Evolutionary conservation across 768 basidiomycete genomes (phyloP).

Genomic region (Russula abietina): DNA sequence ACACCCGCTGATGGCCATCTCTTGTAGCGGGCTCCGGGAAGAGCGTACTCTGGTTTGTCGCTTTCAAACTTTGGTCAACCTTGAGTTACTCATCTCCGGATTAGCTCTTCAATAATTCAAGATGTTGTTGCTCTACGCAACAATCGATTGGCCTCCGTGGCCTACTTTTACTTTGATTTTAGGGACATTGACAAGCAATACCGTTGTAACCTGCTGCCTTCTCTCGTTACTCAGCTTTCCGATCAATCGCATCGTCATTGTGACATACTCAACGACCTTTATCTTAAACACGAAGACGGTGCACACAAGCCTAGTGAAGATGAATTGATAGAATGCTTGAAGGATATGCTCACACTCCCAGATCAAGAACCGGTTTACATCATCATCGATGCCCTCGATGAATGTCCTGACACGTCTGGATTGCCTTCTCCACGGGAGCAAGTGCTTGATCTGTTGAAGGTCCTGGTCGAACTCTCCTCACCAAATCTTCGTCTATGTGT

Average conservation of each 20-base stretch:
- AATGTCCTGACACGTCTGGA: background rate
- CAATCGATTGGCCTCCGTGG: background rate
- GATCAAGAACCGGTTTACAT: background rate
- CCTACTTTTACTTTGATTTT: background rate
- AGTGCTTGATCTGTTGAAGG: background rate
- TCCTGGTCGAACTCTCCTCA: background rate
- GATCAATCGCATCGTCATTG: background rate
- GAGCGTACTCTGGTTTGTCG: background rate
- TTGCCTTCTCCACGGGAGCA: constrained; percentile 2
- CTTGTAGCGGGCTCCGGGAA: background rate
- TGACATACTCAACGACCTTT: background rate
- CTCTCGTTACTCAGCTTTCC: background rate
- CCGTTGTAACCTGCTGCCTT: background rate
- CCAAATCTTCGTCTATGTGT: constrained; percentile 3
- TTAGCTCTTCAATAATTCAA: background rate
- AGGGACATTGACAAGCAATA: background rate
- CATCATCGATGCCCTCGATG: background rate
- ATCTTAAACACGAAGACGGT: background rate
- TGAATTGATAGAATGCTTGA: background rate
- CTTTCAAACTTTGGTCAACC: background rate
- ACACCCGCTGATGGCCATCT: no score
- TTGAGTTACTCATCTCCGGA: background rate
- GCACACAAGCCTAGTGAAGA: background rate
- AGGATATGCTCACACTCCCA: background rate
- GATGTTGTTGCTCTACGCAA: background rate